These are phyloP conservation scores for Dryas integrifolia DNA, from an alignment of 331 rosid species.

Conservation along the genomic window DNA sequence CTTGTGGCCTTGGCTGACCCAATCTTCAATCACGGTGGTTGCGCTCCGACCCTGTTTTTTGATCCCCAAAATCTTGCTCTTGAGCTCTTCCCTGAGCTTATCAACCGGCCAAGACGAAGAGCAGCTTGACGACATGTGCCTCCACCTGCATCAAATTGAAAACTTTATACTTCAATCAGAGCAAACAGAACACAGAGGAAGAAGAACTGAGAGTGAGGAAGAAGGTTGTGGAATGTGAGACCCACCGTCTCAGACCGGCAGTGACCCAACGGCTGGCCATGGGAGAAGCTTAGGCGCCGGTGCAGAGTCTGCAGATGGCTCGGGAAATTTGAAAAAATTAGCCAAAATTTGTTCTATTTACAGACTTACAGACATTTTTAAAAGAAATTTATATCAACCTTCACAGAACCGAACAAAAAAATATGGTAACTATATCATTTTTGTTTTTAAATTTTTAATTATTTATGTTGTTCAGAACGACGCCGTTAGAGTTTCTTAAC, in stretches of 20 bases:
- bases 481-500: slow-evolving; percentile 5
- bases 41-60: slow-evolving; percentile 27
- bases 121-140: slow-evolving; percentile 17
- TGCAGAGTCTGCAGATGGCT: background rate
- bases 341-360: too few relatives aligned
- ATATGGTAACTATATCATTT: too few relatives aligned
- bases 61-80: slow-evolving; percentile 36
- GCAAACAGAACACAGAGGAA: background rate
- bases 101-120: slow-evolving; percentile 13
- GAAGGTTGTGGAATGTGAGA: background rate
- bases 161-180: too few relatives aligned
- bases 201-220: background rate
- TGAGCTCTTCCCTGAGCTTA: slow-evolving; percentile 20
- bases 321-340: too few relatives aligned
- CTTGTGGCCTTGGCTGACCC: slow-evolving; percentile 38
- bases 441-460: too few relatives aligned
- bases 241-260: slow-evolving; percentile 41
- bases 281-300: background rate
- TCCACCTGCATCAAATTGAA: slow-evolving; percentile 14
- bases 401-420: too few relatives aligned
- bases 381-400: too few relatives aligned
- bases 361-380: too few relatives aligned
- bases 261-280: slow-evolving; percentile 39
- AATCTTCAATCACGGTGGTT: slow-evolving; percentile 41
- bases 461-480: background rate